Evolutionary conservation across 169 alveolate species (phyloP).

Genomic region (Cryptosporidium xiaoi): DNA sequence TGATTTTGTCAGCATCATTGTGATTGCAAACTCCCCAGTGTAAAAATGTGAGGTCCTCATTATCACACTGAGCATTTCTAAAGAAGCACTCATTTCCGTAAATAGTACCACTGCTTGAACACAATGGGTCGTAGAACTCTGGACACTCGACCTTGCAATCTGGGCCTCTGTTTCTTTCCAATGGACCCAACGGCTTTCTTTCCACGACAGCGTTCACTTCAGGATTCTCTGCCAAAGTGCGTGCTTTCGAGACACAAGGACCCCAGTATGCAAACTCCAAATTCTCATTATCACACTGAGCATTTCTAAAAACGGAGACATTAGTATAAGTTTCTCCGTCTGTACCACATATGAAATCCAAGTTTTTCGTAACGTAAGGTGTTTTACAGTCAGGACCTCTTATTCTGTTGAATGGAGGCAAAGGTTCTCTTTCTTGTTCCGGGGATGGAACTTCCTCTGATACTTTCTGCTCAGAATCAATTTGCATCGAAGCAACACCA

Average conservation of each 20-base stretch:
- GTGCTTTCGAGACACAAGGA: conserved; percentile 4
- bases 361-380: conserved; percentile 8
- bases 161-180: conserved; percentile 55
- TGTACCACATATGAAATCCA: conserved; percentile 26
- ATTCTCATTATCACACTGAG: conserved; percentile 38
- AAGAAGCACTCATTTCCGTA: conserved; percentile 44
- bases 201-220: neutral
- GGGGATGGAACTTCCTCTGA: neutral
- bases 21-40: conserved; percentile 41
- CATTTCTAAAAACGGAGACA: conserved; percentile 28
- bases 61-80: conserved; percentile 61
- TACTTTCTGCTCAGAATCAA: neutral
- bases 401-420: conserved; percentile 46
- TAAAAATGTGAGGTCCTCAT: conserved; percentile 12
- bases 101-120: conserved; percentile 23
- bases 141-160: conserved; percentile 52
- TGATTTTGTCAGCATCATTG: conserved; percentile 7
- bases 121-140: conserved; percentile 50
- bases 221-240: neutral
- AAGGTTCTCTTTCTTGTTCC: neutral
- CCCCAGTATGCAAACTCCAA: conserved; percentile 32
- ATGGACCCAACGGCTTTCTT: conserved; percentile 54
- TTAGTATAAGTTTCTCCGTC: conserved; percentile 44
- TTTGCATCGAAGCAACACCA: neutral
- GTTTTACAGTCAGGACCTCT: conserved; percentile 66